A percentile compares a stretch with the other conserved stretches of the same genome.
phyloP scores from a whole-genome alignment of 2,329 filamentous ascomycete species.

The Aspergillus alliaceus region DNA sequence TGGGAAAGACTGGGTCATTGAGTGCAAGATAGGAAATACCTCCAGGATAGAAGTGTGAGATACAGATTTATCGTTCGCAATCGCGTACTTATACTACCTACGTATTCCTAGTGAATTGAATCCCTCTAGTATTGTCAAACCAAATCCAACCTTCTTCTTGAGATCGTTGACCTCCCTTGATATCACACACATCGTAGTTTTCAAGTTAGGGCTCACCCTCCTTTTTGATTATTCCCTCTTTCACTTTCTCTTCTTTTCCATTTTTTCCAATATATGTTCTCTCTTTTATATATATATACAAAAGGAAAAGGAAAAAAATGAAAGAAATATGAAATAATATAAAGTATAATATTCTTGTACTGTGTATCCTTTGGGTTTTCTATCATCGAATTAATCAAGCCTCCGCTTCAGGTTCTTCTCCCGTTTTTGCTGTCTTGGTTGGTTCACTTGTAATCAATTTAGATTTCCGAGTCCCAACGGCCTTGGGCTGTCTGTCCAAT shows the following conservation, averaged over 20 bases:
- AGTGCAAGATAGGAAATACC: neutral
- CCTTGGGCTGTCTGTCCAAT: slow-evolving; percentile 19
- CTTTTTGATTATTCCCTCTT: no score
- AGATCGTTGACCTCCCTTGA: no score
- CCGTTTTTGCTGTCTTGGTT: slow-evolving; percentile 7
- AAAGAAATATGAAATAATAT: neutral
- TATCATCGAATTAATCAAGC: neutral
- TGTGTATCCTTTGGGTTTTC: neutral
- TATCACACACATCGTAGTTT: no score
- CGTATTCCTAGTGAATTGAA: no score
- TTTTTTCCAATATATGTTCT: no score
- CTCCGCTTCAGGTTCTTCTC: slow-evolving; percentile 4
- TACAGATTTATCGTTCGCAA: neutral
- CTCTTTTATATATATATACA: no score
- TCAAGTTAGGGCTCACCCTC: no score
- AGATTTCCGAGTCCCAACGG: slow-evolving; percentile 22
- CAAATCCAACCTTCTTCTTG: no score
- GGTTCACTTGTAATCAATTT: slow-evolving; percentile 10
- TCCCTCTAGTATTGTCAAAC: no score
- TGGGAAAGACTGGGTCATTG: neutral
- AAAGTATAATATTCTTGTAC: neutral
- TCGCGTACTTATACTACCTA: no score
- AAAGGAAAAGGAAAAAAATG: neutral
- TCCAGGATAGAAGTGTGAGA: neutral
- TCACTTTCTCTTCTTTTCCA: no score